Base-by-base conservation (phyloP, 2,329 filamentous ascomycete genomes). In the Nigrospora sphaerica region DNA sequence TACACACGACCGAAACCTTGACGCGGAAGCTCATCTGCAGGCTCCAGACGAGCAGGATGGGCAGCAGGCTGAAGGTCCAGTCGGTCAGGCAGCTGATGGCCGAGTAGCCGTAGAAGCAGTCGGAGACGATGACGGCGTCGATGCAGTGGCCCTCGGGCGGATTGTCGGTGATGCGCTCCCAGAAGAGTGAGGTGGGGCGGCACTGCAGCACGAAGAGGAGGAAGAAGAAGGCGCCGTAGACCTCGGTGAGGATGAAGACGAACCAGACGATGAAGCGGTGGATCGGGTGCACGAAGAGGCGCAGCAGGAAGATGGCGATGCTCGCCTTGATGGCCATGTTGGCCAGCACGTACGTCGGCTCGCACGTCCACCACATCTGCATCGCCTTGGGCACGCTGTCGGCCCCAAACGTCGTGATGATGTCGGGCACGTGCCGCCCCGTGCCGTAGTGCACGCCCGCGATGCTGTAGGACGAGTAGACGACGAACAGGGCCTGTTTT, bases 361-460 rank as follows among this genome's bases (percentile, higher is more conserved):
- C 68, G 42, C 68, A 70, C n/a, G 63, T 62, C 63, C 67, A 72
- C 59, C 62, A 64, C 54, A 58, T 62, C 58, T 64, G 58, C 53
- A 65, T 58, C 4, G 63, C 62, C 28, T 48, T 55, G 19, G 56
- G 52, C 12, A 56, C 48, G 9, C 59, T 11, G 17, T 53, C 50
- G 0, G 33, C 12, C 1, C 45, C 12, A 2, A 7, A 7, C 23
- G 23, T 28, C 6, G 23, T 9, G 13, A 33, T 32, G 16, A 63
- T 54, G 18, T 58, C 49, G 5, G 23, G 32, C 12, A 52, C 44
- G 42, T 58, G 59, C 41, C 47, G 40, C 2, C 62, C 62, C 7
- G 56, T 60, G 12, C 62, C 62, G 43, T 60, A 57, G 4, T 39
- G 38, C 9, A 61, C 57, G 18, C 61, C 57, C n/a, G 51, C 47